phyloP scores from a whole-genome alignment of 2,329 filamentous ascomycete species.

The Zymoseptoria brevis region DNA sequence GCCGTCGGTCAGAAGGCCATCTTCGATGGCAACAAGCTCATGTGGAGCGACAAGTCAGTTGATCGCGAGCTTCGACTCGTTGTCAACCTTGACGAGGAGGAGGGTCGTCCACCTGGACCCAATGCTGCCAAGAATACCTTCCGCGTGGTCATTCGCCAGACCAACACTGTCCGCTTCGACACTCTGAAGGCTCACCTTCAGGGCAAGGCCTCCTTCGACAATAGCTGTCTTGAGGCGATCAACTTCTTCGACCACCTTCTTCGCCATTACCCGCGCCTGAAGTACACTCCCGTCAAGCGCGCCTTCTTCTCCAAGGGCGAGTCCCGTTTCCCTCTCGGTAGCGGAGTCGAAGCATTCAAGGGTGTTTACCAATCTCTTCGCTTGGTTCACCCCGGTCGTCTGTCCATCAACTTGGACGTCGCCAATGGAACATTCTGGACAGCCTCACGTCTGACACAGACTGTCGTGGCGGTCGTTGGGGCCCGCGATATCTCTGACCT shows the following conservation, averaged over 20 bases:
- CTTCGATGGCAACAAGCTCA: constrained; percentile 75
- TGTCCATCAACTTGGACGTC: constrained; percentile 83
- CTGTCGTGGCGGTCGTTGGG: constrained; percentile 22
- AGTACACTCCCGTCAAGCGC: constrained; percentile 65
- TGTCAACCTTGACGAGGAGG: constrained; percentile 67
- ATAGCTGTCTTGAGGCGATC: constrained; percentile 66
- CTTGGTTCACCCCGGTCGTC: constrained; percentile 50
- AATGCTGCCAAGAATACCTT: constrained; percentile 51
- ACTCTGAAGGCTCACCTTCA: constrained; percentile 59
- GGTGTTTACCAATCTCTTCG: constrained; percentile 83
- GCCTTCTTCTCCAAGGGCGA: constrained; percentile 64
- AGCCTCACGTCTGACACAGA: too few relatives aligned
- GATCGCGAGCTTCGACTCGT: constrained; percentile 35
- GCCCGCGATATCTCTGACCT: constrained; percentile 24
- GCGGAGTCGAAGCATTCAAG: constrained; percentile 69
- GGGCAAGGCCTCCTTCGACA: constrained; percentile 53
- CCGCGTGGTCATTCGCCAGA: constrained; percentile 54
- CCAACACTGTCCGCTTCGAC: constrained; percentile 60
- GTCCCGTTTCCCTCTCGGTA: constrained; percentile 47
- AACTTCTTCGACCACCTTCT: constrained; percentile 88
- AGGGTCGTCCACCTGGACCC: constrained; percentile 36
- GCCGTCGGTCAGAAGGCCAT: constrained; percentile 56
- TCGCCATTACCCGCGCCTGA: constrained; percentile 65
- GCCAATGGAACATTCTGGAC: constrained; percentile 89
- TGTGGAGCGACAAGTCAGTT: constrained; percentile 55